These are phyloP conservation scores for Graphilbum sp. DNA, from an alignment of 2,329 filamentous ascomycete genomes.

Conservation along the genomic window DNA sequence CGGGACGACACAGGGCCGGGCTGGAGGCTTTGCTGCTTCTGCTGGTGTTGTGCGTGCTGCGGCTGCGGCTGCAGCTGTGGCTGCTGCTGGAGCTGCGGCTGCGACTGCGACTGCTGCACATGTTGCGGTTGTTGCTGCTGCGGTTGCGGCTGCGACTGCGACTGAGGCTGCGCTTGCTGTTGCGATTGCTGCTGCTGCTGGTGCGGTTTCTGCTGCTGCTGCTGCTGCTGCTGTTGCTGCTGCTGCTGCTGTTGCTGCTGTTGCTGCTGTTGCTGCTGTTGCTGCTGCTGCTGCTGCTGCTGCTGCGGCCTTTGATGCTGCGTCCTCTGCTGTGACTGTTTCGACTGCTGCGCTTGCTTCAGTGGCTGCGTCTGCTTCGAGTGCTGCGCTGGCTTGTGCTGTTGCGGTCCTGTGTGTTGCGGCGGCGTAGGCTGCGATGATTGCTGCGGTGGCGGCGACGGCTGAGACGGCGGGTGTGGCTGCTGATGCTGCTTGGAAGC, in stretches of 20 bases:
- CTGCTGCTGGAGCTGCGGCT: not conserved
- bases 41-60: not conserved
- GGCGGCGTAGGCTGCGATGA: not conserved
- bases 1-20: conserved; percentile 4
- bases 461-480: conserved; percentile 13
- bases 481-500: conserved; percentile 11
- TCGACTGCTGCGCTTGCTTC: not conserved
- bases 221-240: not conserved
- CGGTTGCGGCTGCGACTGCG: not conserved
- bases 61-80: not conserved
- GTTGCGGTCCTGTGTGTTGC: conserved; percentile 8
- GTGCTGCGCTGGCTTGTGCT: not conserved
- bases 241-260: conserved; percentile 1
- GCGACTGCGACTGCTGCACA: conserved; percentile 3
- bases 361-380: not conserved
- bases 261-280: not conserved
- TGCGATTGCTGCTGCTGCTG: not conserved
- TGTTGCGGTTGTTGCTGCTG: not conserved
- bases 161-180: not conserved
- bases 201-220: not conserved
- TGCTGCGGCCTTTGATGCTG: too few species aligned
- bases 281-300: conserved; percentile 1
- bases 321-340: too few species aligned
- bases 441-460: conserved; percentile 3
- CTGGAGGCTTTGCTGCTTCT: not conserved